These are phyloP conservation scores for Colletotrichum liriopes DNA, from an alignment of 2,329 filamentous ascomycete genomes.

Conservation along the genomic window DNA sequence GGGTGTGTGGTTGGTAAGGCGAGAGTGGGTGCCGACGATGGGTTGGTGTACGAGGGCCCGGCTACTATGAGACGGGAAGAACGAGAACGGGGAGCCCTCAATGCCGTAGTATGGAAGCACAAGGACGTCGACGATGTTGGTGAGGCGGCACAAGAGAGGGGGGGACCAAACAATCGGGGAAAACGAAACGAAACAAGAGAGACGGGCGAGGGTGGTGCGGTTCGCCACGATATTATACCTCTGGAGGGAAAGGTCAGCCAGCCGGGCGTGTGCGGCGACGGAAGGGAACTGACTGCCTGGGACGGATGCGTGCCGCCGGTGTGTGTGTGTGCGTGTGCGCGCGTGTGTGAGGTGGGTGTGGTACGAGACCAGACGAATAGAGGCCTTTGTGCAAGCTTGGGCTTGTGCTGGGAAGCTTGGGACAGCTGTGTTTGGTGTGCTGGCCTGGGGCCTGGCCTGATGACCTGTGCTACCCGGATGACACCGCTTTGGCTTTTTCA, in stretches of 20 bases:
- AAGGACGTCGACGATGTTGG: neutral
- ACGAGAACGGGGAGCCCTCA: neutral
- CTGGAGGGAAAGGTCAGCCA: neutral
- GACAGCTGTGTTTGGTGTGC: neutral
- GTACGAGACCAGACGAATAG: neutral
- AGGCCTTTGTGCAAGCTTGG: neutral
- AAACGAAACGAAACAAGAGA: neutral
- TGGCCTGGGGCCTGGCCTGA: neutral
- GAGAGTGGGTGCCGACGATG: neutral
- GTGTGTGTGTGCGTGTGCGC: neutral
- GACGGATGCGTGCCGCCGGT: neutral
- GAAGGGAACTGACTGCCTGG: neutral
- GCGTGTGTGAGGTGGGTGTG: neutral
- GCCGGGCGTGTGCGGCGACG: constrained; percentile 7
- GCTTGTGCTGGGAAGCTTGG: neutral
- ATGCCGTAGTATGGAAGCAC: neutral
- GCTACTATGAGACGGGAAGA: neutral
- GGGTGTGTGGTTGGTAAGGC: neutral
- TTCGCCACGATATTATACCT: constrained; percentile 21
- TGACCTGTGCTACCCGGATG: constrained; percentile 11
- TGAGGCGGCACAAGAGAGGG: neutral
- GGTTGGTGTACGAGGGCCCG: too few species aligned
- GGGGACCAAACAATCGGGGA: neutral
- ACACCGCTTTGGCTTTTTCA: constrained; percentile 12
- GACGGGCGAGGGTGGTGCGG: neutral